Base-by-base conservation (phyloP, 345 rosid species). In the Hibiscus tridactylites region DNA sequence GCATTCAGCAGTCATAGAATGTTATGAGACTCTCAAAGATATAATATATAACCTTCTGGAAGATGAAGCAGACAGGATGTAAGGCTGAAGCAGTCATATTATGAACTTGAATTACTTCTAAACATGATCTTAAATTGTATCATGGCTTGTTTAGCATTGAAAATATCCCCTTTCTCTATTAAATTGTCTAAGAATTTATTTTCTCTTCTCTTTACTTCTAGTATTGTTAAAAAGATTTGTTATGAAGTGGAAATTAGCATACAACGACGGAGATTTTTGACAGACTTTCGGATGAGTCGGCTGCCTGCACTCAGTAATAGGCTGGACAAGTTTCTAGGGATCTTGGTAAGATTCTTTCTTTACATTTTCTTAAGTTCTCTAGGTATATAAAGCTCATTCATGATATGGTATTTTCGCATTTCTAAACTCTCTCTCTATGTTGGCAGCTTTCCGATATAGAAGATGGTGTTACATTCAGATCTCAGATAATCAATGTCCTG, bases 401-500 rank as follows among this genome's bases (percentile, higher is more conserved):
- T 21, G 12, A 46, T 46, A 6, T 71, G 56, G 29, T 67, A 19
- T 15, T 10, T 57, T 54, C 2, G 15, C 63, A 0, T 1, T n/a
- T 0, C 61, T 53, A 35, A 70, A 5, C 49, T 17, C 33, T 65
- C 35, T 37, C 17, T 71, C 78, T 49, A 21, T 81, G 66, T 70
- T 76, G 79, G 71, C 91, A 95, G 99, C 81, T 75, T 29, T 68
- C 6, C 71, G 92, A 81, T 50, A 0, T 44, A 35, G 87, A 82
- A 0, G 85, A 80, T 10, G 31, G 0, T 12, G 91, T 81, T 16
- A 19, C 29, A 13, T 80, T 85, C 85, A 85, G 64, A 81, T 79
- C 95, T 82, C 91, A 87, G 76, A 95, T 92, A 79, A 82, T 92
- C 79, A 88, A 90, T 81, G 77, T 85, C 74, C 98, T 95, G 62